A percentile compares a stretch with the other conserved stretches of the same genome.
Evolutionary conservation across 1,284 basidiomycete species (phyloP).

Genomic region (Ustilago vetiveriae): DNA sequence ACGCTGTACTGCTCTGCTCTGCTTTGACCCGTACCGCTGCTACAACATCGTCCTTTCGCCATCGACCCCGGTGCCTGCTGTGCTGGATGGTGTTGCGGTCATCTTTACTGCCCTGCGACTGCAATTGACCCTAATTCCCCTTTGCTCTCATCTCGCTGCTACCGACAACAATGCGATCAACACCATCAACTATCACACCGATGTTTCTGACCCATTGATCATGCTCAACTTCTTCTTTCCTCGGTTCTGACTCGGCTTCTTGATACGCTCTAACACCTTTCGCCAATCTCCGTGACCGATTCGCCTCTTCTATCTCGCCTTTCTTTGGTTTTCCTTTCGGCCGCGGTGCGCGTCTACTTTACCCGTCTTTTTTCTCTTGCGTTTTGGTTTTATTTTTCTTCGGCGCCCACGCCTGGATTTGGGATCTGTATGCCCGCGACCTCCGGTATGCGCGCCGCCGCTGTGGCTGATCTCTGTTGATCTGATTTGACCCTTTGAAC

Average conservation of each 20-base stretch:
- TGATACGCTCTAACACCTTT: constrained; percentile 23
- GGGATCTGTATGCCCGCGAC: constrained; percentile 22
- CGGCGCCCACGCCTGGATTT: not conserved
- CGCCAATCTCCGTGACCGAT: not conserved
- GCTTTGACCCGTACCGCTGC: no score
- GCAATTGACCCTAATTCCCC: no score
- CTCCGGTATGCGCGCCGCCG: constrained; percentile 19
- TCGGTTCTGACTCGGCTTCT: not conserved
- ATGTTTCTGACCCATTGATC: no score
- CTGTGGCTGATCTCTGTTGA: not conserved
- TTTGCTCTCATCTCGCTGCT: no score
- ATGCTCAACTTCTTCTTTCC: not conserved
- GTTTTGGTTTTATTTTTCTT: not conserved
- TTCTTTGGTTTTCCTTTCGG: not conserved
- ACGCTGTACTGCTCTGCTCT: no score
- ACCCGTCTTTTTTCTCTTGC: not conserved
- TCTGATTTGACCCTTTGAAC: not conserved
- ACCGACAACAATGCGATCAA: no score
- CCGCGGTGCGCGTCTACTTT: not conserved
- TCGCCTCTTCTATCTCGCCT: constrained; percentile 1
- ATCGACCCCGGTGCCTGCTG: no score
- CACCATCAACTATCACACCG: no score
- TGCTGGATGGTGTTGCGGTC: no score
- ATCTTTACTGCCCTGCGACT: no score
- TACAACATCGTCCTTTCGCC: no score